Percentiles rank a stretch among this genome's conserved stretches.
phyloP scores from a whole-genome alignment of 2,329 filamentous ascomycete genomes.

The Beauveria medogensis region DNA sequence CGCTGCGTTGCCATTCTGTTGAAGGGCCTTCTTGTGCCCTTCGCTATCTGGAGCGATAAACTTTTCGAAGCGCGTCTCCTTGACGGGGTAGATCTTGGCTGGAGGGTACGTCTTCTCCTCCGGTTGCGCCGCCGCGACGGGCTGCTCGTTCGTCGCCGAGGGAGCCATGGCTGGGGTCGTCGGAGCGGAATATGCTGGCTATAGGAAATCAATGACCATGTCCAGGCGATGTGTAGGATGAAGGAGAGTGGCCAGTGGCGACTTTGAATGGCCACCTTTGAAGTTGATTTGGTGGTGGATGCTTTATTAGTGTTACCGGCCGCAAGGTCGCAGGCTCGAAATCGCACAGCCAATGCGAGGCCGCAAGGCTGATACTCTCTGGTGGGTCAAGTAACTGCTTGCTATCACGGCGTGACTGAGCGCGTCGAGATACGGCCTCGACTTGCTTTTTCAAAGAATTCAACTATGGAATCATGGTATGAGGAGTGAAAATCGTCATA shows the following conservation, averaged over 20 bases:
- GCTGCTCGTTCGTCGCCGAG: conserved; percentile 41
- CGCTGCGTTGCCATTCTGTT: conserved; percentile 53
- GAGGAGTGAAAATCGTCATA: not conserved
- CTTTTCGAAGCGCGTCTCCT: conserved; percentile 54
- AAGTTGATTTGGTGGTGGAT: conserved; percentile 20
- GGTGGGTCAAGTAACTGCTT: conserved; percentile 13
- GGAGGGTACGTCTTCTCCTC: conserved; percentile 40
- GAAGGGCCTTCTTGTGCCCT: conserved; percentile 61
- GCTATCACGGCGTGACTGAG: not conserved
- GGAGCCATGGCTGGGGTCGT: conserved; percentile 38
- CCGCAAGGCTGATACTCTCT: conserved; percentile 27
- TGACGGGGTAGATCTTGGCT: conserved; percentile 50
- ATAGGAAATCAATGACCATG: conserved; percentile 9
- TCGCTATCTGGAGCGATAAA: conserved; percentile 49
- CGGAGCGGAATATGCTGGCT: not conserved
- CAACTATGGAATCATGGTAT: not conserved
- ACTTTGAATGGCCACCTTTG: conserved; percentile 12
- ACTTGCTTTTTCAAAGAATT: not conserved
- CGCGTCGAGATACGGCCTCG: not conserved
- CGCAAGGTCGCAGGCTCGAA: conserved; percentile 12
- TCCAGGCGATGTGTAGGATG: conserved; percentile 5
- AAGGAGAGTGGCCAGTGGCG: conserved; percentile 7
- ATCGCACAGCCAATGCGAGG: conserved; percentile 21
- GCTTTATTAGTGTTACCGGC: conserved; percentile 16
- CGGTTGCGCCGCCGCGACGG: conserved; percentile 21